These are phyloP conservation scores for Debaryomyces coudertii DNA, from an alignment of 1,139 yeast species.

Conservation along the genomic window DNA sequence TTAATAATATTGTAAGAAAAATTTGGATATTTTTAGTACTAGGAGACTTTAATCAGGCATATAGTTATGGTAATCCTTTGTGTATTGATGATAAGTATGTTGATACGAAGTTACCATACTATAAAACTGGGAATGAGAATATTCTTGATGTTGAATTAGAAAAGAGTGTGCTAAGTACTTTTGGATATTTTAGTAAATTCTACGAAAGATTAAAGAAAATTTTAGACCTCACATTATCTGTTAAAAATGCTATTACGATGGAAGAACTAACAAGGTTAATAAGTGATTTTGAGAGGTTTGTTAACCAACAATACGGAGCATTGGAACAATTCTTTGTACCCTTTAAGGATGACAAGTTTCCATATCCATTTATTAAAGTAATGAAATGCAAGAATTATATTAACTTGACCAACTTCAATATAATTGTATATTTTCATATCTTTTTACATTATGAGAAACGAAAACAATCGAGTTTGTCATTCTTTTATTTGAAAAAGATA, in stretches of 20 bases:
- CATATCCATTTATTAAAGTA: constrained; percentile 34
- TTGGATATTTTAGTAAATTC: constrained; percentile 29
- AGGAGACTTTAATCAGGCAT: constrained; percentile 36
- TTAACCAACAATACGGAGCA: constrained; percentile 27
- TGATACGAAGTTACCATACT: constrained; percentile 41
- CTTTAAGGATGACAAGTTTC: constrained; percentile 25
- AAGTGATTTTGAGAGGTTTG: constrained; percentile 32
- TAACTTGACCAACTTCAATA: constrained; percentile 32
- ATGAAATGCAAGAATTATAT: constrained; percentile 37
- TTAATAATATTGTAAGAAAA: constrained; percentile 50
- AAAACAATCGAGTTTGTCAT: constrained; percentile 25
- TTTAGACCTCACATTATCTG: constrained; percentile 28
- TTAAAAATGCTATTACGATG: constrained; percentile 24
- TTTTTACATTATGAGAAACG: constrained; percentile 33
- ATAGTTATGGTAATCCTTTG: constrained; percentile 44
- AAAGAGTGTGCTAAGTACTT: constrained; percentile 26
- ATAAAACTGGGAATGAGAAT: constrained; percentile 28
- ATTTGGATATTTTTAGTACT: constrained; percentile 55
- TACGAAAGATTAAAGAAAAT: constrained; percentile 25
- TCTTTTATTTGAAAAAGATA: constrained; percentile 36
- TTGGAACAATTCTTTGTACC: constrained; percentile 30
- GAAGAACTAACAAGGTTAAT: constrained; percentile 26
- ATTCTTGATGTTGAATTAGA: constrained; percentile 34
- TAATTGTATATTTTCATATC: constrained; percentile 31
- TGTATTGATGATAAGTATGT: constrained; percentile 31